phyloP scores from a whole-genome alignment of 371 early-diverging fungal genomes.

The Chytridiales sp. region DNA sequence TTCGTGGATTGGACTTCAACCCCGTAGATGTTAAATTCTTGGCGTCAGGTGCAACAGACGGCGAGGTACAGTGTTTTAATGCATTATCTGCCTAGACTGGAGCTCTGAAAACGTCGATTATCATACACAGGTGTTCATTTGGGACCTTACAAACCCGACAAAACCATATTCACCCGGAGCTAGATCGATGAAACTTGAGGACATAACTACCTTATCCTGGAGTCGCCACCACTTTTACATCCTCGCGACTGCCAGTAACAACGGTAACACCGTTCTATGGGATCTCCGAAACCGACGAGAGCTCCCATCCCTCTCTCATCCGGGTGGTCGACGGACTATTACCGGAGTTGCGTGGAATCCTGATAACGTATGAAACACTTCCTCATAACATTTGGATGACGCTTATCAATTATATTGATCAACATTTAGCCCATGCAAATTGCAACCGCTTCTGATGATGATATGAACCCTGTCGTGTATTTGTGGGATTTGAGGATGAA shows the following conservation, averaged over 20 bases:
- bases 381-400: slow-evolving; percentile 12
- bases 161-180: slow-evolving; percentile 83
- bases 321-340: slow-evolving; percentile 60
- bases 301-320: slow-evolving; percentile 73
- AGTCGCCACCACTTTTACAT: slow-evolving; percentile 93
- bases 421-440: slow-evolving; percentile 80
- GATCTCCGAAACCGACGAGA: slow-evolving; percentile 88
- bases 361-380: slow-evolving; percentile 61
- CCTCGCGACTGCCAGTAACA: slow-evolving; percentile 84
- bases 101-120: neutral
- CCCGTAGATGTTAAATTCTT: slow-evolving; percentile 80
- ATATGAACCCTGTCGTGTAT: slow-evolving; percentile 77
- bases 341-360: slow-evolving; percentile 94
- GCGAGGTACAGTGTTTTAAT: slow-evolving; percentile 64
- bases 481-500: slow-evolving; percentile 95
- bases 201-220: slow-evolving; percentile 88
- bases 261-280: slow-evolving; percentile 94
- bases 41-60: slow-evolving; percentile 88
- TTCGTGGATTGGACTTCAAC: slow-evolving; percentile 92
- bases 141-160: slow-evolving; percentile 86
- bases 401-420: neutral
- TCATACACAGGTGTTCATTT: slow-evolving; percentile 72
- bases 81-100: no score
- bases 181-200: slow-evolving; percentile 79
- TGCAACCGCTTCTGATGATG: slow-evolving; percentile 88